These are phyloP conservation scores for Leccinum griseonigrum DNA, from an alignment of 1,284 basidiomycete species.

Conservation along the genomic window DNA sequence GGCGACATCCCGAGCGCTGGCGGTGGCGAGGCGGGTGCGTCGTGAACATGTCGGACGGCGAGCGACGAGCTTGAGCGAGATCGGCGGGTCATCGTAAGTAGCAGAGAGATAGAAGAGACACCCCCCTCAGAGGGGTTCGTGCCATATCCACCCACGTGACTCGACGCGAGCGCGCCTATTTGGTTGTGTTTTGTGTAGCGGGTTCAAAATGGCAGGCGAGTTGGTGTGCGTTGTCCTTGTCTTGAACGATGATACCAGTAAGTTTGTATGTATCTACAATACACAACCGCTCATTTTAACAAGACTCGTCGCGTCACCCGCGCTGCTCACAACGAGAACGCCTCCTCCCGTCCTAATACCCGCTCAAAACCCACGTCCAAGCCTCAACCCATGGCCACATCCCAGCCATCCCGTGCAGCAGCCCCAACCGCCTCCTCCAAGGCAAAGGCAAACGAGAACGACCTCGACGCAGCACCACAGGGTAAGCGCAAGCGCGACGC, in stretches of 20 bases:
- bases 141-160: slow-evolving; percentile 24
- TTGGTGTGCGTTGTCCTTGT: slow-evolving; percentile 8
- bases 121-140: background rate
- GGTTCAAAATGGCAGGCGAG: slow-evolving; percentile 36
- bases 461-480: slow-evolving; percentile 40
- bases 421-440: slow-evolving; percentile 40
- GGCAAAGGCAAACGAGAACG: slow-evolving; percentile 46
- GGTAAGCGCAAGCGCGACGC: slow-evolving; percentile 76
- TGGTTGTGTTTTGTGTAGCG: slow-evolving; percentile 31
- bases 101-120: background rate
- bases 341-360: slow-evolving; percentile 52
- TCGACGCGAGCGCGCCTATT: slow-evolving; percentile 35
- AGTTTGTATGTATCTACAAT: background rate
- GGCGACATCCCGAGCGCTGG: slow-evolving; percentile 48
- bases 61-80: slow-evolving; percentile 29
- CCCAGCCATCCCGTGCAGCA: slow-evolving; percentile 39
- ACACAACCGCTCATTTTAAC: background rate
- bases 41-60: slow-evolving; percentile 16
- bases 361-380: slow-evolving; percentile 56
- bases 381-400: slow-evolving; percentile 37
- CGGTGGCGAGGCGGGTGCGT: slow-evolving; percentile 2
- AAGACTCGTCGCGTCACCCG: slow-evolving; percentile 61
- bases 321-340: slow-evolving; percentile 63
- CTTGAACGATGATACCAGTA: slow-evolving; percentile 33
- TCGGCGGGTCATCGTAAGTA: slow-evolving; percentile 14